phyloP scores from a whole-genome alignment of 2,329 filamentous ascomycete species.

The Alternaria arbusti region DNA sequence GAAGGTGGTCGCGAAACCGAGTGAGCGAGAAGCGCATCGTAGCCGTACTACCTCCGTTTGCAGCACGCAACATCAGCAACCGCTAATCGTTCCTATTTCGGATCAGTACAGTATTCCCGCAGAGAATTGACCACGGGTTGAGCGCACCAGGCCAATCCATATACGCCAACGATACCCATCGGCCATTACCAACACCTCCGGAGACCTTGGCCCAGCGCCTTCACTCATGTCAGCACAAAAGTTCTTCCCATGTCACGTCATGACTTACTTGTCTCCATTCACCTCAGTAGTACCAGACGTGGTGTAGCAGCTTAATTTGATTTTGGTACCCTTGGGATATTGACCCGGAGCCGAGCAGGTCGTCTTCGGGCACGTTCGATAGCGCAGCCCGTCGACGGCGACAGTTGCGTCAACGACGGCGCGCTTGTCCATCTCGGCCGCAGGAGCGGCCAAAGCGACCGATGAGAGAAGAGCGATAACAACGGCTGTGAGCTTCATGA shows the following conservation, averaged over 20 bases:
- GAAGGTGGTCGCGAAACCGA: not conserved
- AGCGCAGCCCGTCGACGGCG: constrained; percentile 9
- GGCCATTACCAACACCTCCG: not conserved
- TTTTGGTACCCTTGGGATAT: constrained; percentile 6
- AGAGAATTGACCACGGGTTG: not conserved
- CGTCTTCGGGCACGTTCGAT: constrained; percentile 7
- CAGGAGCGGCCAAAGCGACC: not conserved
- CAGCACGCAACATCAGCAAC: not conserved
- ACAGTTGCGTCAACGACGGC: constrained; percentile 3
- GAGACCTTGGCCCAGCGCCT: constrained; percentile 6
- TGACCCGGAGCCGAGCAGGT: constrained; percentile 8
- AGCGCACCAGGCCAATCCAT: not conserved
- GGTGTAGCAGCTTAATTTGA: constrained; percentile 7
- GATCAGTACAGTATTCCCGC: not conserved
- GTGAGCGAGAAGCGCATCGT: not conserved
- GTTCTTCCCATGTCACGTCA: not conserved
- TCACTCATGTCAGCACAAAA: not conserved
- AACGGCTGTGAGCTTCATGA: not conserved
- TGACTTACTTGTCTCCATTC: constrained; percentile 7
- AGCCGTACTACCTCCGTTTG: not conserved
- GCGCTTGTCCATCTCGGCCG: not conserved
- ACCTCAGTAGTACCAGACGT: constrained; percentile 2
- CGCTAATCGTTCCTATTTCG: not conserved
- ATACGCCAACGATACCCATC: constrained; percentile 8
- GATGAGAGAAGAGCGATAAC: not conserved